A percentile compares a stretch with the other conserved stretches of the same genome.
Evolutionary conservation across 805 yeast genomes (phyloP).

Genomic region (Sugiyamaella marilandica): DNA sequence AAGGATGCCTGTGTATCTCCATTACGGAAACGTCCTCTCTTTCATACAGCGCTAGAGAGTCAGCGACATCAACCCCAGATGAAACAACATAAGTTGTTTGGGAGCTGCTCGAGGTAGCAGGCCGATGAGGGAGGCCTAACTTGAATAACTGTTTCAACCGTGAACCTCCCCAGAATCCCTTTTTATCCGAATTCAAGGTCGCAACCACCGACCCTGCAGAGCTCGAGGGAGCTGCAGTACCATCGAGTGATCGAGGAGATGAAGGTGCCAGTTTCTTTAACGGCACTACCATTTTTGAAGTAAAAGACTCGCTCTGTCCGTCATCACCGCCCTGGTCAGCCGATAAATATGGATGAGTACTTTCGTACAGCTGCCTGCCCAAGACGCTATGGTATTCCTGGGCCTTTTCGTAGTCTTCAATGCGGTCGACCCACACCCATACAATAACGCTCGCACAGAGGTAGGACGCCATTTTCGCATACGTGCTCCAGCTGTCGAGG

Average conservation of each 20-base stretch:
- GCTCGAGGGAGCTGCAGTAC: not conserved
- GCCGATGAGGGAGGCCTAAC: slow-evolving; percentile 7
- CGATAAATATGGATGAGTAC: not conserved
- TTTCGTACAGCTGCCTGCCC: slow-evolving; percentile 21
- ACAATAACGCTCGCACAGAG: slow-evolving; percentile 18
- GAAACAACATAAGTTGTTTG: slow-evolving; percentile 14
- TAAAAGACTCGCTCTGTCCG: not conserved
- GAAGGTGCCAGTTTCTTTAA: not conserved
- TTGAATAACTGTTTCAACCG: not conserved
- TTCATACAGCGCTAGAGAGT: not conserved
- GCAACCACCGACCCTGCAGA: not conserved
- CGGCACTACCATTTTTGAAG: not conserved
- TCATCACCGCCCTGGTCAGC: not conserved
- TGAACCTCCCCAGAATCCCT: not conserved
- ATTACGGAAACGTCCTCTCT: not conserved
- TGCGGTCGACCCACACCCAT: slow-evolving; percentile 23
- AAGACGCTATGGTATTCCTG: slow-evolving; percentile 17
- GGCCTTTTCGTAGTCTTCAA: slow-evolving; percentile 14
- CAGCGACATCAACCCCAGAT: not conserved
- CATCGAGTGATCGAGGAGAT: not conserved
- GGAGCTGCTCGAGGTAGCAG: slow-evolving; percentile 14
- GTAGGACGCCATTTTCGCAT: slow-evolving; percentile 11
- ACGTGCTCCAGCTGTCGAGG: slow-evolving; percentile 16
- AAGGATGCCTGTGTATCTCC: slow-evolving; percentile 5
- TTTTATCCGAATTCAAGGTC: not conserved